Evolutionary conservation across 345 rosid species (phyloP).

Genomic region (Reutealis trisperma): DNA sequence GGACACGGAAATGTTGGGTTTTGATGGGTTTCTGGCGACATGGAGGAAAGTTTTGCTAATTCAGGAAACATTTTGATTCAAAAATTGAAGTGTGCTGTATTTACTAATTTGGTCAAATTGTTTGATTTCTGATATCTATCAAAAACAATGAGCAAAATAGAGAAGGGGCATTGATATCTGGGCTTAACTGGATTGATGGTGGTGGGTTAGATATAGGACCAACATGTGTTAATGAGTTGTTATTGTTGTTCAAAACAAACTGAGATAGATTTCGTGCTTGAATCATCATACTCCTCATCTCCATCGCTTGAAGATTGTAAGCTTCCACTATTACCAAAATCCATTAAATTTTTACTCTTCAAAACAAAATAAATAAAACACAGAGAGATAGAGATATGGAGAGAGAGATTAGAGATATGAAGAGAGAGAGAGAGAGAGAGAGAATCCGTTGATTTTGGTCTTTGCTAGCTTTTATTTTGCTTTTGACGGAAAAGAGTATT

Average conservation of each 20-base stretch:
- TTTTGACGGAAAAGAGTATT: constrained; percentile 28
- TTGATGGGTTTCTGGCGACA: constrained; percentile 25
- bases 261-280: constrained; percentile 63
- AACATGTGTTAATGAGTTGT: constrained; percentile 25
- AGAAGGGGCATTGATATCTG: constrained; percentile 34
- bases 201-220: constrained; percentile 36
- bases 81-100: constrained; percentile 20
- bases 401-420: constrained; percentile 24
- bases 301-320: constrained; percentile 80
- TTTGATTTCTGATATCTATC: constrained; percentile 14
- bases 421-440: constrained; percentile 22
- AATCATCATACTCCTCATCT: constrained; percentile 78
- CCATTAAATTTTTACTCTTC: constrained; percentile 40
- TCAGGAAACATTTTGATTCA: constrained; percentile 27
- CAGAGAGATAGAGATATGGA: constrained; percentile 26
- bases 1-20: not conserved
- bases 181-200: constrained; percentile 27
- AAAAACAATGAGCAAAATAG: constrained; percentile 16
- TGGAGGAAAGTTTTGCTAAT: constrained; percentile 19
- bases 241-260: constrained; percentile 42
- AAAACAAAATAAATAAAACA: not conserved
- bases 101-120: constrained; percentile 28
- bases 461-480: constrained; percentile 19
- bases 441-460: constrained; percentile 25
- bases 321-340: constrained; percentile 76